These are phyloP conservation scores for Fusarium avenaceum DNA, from an alignment of 2,329 filamentous ascomycete species.

Conservation along the genomic window DNA sequence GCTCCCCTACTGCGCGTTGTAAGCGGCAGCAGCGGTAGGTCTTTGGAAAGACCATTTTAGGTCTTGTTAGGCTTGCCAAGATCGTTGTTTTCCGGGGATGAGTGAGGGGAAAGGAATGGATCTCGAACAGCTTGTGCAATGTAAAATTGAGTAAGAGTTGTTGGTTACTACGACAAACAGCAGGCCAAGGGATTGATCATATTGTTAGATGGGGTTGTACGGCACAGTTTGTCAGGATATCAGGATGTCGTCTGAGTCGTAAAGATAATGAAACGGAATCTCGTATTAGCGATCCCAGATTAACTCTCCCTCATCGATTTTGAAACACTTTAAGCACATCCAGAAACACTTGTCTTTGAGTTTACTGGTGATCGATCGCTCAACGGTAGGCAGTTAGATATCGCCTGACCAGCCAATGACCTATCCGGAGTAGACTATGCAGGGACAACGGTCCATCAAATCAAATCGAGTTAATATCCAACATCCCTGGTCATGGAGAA, in stretches of 20 bases:
- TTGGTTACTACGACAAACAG: no score
- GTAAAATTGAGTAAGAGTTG: no score
- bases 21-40: conserved; percentile 25
- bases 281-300: not conserved
- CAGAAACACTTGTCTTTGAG: not conserved
- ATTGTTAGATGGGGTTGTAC: not conserved
- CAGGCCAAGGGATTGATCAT: not conserved
- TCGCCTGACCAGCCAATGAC: not conserved
- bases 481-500: no score
- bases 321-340: not conserved
- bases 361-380: not conserved
- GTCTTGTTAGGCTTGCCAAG: conserved; percentile 13
- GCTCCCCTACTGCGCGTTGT: conserved; percentile 7
- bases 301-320: not conserved
- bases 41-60: conserved; percentile 19
- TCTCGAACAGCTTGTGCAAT: no score
- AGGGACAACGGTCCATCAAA: conserved; percentile 38
- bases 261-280: not conserved
- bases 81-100: conserved; percentile 5
- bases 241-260: not conserved
- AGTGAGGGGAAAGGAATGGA: not conserved
- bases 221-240: not conserved
- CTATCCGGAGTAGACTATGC: conserved; percentile 15
- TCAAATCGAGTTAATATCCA: conserved; percentile 11
- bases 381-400: not conserved